Base-by-base conservation (phyloP, 495 filamentous ascomycete genomes). In the Penicillium tannophilum region DNA sequence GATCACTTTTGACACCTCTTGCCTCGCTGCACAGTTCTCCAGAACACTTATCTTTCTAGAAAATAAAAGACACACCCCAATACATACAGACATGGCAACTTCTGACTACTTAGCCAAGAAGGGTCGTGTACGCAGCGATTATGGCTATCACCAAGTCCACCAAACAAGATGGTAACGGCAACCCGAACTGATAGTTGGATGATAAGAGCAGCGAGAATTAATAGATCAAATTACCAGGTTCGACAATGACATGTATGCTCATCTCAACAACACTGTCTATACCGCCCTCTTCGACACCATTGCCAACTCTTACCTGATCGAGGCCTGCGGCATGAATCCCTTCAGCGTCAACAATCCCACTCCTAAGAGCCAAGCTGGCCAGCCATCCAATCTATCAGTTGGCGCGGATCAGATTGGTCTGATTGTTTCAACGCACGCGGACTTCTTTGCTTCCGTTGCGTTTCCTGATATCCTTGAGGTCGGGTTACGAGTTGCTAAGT, bases 241-340 rank as follows among this genome's bases (percentile, higher is more conserved):
- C 67, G 94, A 98, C 72, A 97, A 97, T 66, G 93, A 97, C 76
- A 94, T 96, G 90, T 98, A 97, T 73, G 82, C 87, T 45, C 91
- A 96, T 63, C 82, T 89, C 60, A 95, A 94, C 72, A 94, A 95
- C 66, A 86, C 85, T 48, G 79, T 95, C 41, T 95, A 96, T 75
- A 88, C 88, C 59, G 85, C 87, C 63, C 82, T 94, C 42, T 85
- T 86, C 75, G 93, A 98, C 77, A 92, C 90, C 6, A 85, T 97
- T 60, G 86, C 95, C 64, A 98, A 97, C 76, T 80, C 86, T 44
- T 98, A 94, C 70, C 83, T 98, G 6, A 92, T 96, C 54, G 77
- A 87, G 35, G 75, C 90, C 56, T 96, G 92, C 70, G 84, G 82
- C 20, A 83, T 94, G 59, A 77, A 88, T 54, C 94, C 92, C 2